Conservation (phyloP, 176 grass and related monocot species). For the Bromus sterilis region DNA sequence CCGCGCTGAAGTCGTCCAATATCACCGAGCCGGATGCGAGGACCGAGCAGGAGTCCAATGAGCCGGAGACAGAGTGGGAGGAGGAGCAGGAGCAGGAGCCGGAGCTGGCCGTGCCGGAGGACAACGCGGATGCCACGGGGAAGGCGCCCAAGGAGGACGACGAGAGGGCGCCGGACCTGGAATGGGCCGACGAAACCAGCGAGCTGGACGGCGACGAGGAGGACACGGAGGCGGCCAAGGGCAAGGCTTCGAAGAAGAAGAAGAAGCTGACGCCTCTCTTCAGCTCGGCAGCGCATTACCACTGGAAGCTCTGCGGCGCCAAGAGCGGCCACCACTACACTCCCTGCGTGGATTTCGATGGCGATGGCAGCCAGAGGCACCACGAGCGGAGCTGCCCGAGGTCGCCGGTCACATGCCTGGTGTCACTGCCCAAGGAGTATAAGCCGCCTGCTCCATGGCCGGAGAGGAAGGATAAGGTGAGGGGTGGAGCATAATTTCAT, state of each 20-base stretch:
- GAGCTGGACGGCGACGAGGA: constrained; percentile 31
- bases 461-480: constrained; percentile 72
- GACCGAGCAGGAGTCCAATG: neutral
- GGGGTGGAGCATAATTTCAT: neutral
- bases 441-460: constrained; percentile 61
- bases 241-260: constrained; percentile 39
- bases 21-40: constrained; percentile 5
- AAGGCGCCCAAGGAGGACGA: constrained; percentile 32
- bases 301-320: constrained; percentile 76
- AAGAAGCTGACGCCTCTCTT: constrained; percentile 81
- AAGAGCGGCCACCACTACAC: constrained; percentile 70
- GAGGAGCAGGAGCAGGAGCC: constrained; percentile 39
- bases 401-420: constrained; percentile 60
- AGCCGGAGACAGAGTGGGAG: constrained; percentile 20
- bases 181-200: constrained; percentile 24
- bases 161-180: constrained; percentile 31
- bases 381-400: constrained; percentile 78
- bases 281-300: constrained; percentile 43
- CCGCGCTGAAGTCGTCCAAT: constrained; percentile 28
- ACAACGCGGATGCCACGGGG: constrained; percentile 5
- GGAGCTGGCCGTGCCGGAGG: constrained; percentile 39
- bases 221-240: constrained; percentile 26
- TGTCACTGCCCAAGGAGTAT: constrained; percentile 79
- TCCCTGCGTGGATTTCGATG: constrained; percentile 83
- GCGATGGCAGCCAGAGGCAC: constrained; percentile 65